Evolutionary conservation across 2,329 filamentous ascomycete species (phyloP), one percentile per base, ranked within the genome.

Genomic region (Ceratocystis destructans): DNA sequence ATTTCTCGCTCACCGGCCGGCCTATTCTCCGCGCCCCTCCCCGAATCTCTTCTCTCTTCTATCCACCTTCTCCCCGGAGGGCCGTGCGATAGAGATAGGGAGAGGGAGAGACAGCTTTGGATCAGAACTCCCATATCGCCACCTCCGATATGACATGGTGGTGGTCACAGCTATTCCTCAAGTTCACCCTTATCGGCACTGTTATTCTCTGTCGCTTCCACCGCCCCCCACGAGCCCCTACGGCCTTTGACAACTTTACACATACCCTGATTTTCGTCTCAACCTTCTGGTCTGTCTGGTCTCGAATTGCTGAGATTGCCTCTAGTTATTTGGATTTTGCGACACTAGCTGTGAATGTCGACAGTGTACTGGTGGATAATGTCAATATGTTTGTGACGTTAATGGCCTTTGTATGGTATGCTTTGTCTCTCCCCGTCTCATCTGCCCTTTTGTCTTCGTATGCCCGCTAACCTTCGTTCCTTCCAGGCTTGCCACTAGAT

Each of bases 401-500:
- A 44, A 41, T 61, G 17, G 68, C 69, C 45, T 68, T 66, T 37
- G 50, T 66, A 28, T 70, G 69, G 69, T 69, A 64, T 44, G 69
- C 57, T 15, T 50, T 62, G 28, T 20, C 33, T 57, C 41, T 22
- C 31, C 46, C 53, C 48, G 25, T 55, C 44, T 57, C 20, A 8
- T 66, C 66, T 45, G 25, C 44, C 28, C 4, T 12, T 45, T 25
- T 8, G 53, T 45, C n/a, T 20, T 41, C 15, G 17, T 44, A 41
- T 12, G 3, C 12, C 37, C 10, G 69, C 6, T 67, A 66, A 12
- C 50, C 25, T 45, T n/a, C 33, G 28, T 33, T 41, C 12, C 53
- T 33, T n/a, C 33, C 20, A 94, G 90, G 90, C 82, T 96, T 69
- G 80, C 91, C 68, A 88, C 89, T 74, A 87, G 94, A 73, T 89